Base-by-base conservation (phyloP, 768 basidiomycete species). In the Hygrophoropsis aurantiaca region DNA sequence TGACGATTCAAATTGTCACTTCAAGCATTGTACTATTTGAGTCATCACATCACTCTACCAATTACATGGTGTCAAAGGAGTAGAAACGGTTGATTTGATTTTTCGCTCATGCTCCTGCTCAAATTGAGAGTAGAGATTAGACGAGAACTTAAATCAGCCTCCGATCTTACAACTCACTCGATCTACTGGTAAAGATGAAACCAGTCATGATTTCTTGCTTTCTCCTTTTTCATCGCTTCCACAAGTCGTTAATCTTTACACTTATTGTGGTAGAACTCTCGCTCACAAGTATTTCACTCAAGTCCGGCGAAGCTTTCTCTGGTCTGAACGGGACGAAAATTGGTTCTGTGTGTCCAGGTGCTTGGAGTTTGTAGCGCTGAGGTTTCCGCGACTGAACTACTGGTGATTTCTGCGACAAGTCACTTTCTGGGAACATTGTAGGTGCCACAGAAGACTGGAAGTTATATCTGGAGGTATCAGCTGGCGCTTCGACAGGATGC, bases 221-320 rank as follows among this genome's bases (percentile, higher is more conserved):
- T 18, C 19, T 45, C 43, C 44, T 42, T 46, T 43, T 43, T 50
- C 47, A 34, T 38, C 33, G 46, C 33, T 35, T 49, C 46, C 38
- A n/a, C 25, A 42, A 46, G 13, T 41, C 57, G 64, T 38, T 52
- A 39, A 39, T 55, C 53, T 59, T 55, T 60, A 57, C 50, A 63
- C 63, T 15, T 59, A 60, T 39, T 64, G 56, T 37, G 55, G 44
- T 6, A 30, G 61, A 45, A 50, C 61, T 65, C 59, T 70, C 71
- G 64, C 68, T 71, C 51, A 63, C 55, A 43, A 71, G 52, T 50
- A 73, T 64, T 50, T 73, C 70, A 25, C 75, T 71, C 43, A 82
- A 66, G 53, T 82, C 81, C 35, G 82, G 81, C 33, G 79, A 79
- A n/a, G 74, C 72, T 40, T 73, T 68, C 44, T 78, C 71, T 24